These are phyloP conservation scores for Dactylellina leptospora DNA, from an alignment of 2,329 filamentous ascomycete genomes.

Conservation along the genomic window DNA sequence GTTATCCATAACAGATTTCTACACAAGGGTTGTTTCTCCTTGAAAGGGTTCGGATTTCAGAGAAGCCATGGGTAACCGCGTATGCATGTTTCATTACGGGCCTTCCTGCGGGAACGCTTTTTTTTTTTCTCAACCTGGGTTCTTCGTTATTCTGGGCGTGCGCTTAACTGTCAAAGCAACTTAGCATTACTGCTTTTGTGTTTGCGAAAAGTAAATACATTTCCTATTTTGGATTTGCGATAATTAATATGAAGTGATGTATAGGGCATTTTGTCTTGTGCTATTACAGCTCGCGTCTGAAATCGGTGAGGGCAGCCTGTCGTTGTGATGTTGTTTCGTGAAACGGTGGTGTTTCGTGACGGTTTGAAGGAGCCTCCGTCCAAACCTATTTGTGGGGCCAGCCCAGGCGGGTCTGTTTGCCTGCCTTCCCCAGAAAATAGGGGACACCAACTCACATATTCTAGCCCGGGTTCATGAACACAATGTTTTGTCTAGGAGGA, in stretches of 20 bases:
- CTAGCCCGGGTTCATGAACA: too few relatives aligned
- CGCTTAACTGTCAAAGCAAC: slow-evolving; percentile 16
- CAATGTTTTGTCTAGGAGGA: neutral
- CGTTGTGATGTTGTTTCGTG: slow-evolving; percentile 38
- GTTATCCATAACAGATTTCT: slow-evolving; percentile 15
- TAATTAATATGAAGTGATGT: neutral
- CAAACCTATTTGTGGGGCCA: neutral
- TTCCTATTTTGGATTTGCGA: neutral
- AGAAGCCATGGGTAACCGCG: slow-evolving; percentile 22
- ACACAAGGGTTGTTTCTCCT: slow-evolving; percentile 45
- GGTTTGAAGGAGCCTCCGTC: slow-evolving; percentile 49
- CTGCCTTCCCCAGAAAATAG: neutral
- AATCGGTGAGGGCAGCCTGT: neutral
- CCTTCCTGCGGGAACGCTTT: neutral
- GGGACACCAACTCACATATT: neutral
- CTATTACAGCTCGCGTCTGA: slow-evolving; percentile 27
- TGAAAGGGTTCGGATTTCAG: slow-evolving; percentile 13
- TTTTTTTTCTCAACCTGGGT: too few relatives aligned
- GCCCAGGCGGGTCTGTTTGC: neutral
- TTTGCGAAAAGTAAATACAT: neutral
- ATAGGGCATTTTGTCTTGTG: slow-evolving; percentile 12
- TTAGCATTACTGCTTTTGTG: neutral
- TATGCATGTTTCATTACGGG: slow-evolving; percentile 30
- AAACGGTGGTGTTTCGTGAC: slow-evolving; percentile 43
- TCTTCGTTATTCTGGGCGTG: slow-evolving; percentile 3